phyloP scores from a whole-genome alignment of 805 yeast genomes.

The Candida sphagnicola region DNA sequence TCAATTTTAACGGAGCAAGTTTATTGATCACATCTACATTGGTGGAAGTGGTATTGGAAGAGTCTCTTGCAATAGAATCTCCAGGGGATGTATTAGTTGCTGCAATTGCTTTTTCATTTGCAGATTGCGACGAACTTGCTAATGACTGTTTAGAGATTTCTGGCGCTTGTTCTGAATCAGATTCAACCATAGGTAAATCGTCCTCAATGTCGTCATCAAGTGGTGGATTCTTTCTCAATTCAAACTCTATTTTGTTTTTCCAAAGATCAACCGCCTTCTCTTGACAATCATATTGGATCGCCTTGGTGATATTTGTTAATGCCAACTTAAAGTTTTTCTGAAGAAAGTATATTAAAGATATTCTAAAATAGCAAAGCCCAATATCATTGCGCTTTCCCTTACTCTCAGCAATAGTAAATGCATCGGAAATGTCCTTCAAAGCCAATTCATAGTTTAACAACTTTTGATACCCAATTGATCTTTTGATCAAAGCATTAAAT shows the following conservation, averaged over 20 bases:
- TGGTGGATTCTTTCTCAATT: slow-evolving; percentile 21
- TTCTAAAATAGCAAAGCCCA: slow-evolving; percentile 45
- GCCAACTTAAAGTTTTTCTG: slow-evolving; percentile 41
- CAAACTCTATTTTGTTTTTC: slow-evolving; percentile 35
- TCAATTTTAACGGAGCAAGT: slow-evolving; percentile 35
- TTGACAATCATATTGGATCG: slow-evolving; percentile 38
- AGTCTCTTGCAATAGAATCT: not conserved
- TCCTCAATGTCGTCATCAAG: slow-evolving; percentile 8
- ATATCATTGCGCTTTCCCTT: slow-evolving; percentile 45
- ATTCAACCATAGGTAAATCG: slow-evolving; percentile 2
- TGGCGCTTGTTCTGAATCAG: not conserved
- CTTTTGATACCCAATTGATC: slow-evolving; percentile 49
- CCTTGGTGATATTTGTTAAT: slow-evolving; percentile 35
- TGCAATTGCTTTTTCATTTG: not conserved
- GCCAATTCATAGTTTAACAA: slow-evolving; percentile 46
- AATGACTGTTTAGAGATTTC: no score
- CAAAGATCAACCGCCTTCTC: slow-evolving; percentile 49
- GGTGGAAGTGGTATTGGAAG: slow-evolving; percentile 13
- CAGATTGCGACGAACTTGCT: no score
- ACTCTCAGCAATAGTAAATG: slow-evolving; percentile 42
- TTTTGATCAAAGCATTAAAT: slow-evolving; percentile 43
- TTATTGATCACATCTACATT: slow-evolving; percentile 30
- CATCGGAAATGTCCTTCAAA: slow-evolving; percentile 40
- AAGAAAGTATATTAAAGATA: slow-evolving; percentile 43
- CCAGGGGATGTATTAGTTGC: not conserved